Conservation (phyloP, 148 eudicot genomes). For the Camellia japonica region DNA sequence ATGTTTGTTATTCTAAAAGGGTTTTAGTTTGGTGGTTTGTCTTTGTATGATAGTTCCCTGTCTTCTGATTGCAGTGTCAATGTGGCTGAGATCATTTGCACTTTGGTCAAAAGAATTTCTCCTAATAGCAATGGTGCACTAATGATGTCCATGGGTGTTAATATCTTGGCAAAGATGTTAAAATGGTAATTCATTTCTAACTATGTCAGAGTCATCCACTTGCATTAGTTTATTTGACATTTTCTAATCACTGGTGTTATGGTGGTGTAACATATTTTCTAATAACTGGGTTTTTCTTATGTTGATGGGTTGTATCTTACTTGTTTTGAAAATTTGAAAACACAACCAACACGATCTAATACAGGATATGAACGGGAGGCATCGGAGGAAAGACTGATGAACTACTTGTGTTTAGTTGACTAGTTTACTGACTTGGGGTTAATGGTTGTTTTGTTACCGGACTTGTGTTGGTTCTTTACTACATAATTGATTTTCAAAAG, state of each 20-base stretch:
- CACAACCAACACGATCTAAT: not conserved
- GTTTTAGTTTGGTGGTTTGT: not conserved
- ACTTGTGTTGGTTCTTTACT: not conserved
- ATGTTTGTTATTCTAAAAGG: not conserved
- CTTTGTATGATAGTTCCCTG: constrained; percentile 6
- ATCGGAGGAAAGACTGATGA: constrained; percentile 1
- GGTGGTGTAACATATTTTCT: constrained; percentile 1
- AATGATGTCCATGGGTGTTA: constrained; percentile 75
- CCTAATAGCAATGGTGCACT: constrained; percentile 46
- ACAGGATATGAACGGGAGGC: not conserved
- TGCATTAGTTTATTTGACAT: constrained; percentile 1
- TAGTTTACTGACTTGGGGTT: not conserved
- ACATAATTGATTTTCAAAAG: not conserved
- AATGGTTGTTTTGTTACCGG: not conserved
- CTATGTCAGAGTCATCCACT: not conserved
- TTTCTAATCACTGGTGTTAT: constrained; percentile 1
- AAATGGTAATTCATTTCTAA: constrained; percentile 50
- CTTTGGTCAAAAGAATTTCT: constrained; percentile 57
- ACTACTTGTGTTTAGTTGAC: constrained; percentile 1
- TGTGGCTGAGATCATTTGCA: constrained; percentile 77
- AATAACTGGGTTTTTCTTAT: not conserved
- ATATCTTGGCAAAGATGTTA: constrained; percentile 76
- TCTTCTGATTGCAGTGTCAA: constrained; percentile 51
- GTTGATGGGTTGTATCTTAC: not conserved
- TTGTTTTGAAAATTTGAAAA: not conserved